phyloP scores from a whole-genome alignment of 164 flowering plant species.

The Brasenia schreberi region DNA sequence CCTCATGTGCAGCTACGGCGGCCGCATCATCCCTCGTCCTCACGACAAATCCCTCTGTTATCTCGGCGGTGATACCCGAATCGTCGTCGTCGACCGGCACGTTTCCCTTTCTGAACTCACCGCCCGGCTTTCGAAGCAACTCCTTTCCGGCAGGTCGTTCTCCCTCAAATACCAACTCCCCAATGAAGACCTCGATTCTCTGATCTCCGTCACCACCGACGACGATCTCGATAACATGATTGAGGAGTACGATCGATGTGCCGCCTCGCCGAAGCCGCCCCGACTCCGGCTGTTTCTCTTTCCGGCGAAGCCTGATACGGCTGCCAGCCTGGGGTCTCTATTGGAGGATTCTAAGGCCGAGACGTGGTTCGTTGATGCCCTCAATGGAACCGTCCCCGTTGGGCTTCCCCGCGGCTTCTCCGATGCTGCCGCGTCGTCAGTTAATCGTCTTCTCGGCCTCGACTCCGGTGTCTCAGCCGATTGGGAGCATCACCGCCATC shows the following conservation, averaged over 20 bases:
- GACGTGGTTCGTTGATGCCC: constrained; percentile 80
- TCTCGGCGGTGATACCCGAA: constrained; percentile 86
- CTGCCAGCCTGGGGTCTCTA: constrained; percentile 45
- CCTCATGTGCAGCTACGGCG: constrained; percentile 92
- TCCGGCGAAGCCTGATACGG: constrained; percentile 35
- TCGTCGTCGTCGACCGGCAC: constrained; percentile 67
- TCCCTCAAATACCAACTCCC: constrained; percentile 82
- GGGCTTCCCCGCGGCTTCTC: constrained; percentile 46
- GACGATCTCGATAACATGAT: constrained; percentile 95
- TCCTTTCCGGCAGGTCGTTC: constrained; percentile 39
- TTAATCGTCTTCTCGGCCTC: constrained; percentile 36
- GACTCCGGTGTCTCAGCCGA: constrained; percentile 30
- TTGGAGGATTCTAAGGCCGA: constrained; percentile 68
- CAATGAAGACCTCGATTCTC: constrained; percentile 74
- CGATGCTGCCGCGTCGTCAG: constrained; percentile 28
- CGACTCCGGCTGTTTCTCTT: constrained; percentile 7
- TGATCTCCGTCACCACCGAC: constrained; percentile 79
- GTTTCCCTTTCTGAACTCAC: constrained; percentile 43
- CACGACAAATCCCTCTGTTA: constrained; percentile 81
- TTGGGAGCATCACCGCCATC: background rate
- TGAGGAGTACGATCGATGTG: constrained; percentile 76
- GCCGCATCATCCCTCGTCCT: constrained; percentile 85
- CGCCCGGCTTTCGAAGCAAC: constrained; percentile 40
- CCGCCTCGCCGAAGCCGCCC: constrained; percentile 9
- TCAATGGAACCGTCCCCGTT: constrained; percentile 42